Base-by-base conservation (phyloP, 208 protist species). In the Trichomonas vaginalis region DNA sequence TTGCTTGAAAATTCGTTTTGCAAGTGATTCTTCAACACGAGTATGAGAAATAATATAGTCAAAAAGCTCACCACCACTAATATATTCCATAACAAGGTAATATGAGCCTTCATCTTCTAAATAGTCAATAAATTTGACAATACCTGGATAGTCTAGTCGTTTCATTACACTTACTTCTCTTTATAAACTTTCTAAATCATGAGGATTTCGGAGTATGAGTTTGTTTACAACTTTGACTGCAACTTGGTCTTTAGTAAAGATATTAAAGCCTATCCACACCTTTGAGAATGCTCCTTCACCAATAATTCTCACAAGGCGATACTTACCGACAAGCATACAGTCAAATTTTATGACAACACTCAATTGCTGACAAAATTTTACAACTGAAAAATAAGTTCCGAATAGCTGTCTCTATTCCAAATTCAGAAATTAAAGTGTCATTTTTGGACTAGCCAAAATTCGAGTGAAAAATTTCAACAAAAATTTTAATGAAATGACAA, bases 141-240 rank as follows among this genome's bases (percentile, higher is more conserved):
- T 96, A 70, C 97, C 97, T 4, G 96, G 96, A 49, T 97, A 96
- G 37, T 80, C 82, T 4, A 98, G 48, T 83, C 96, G 87, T 95
- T 97, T 96, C n/a, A 97, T 79, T 39, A 97, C 96, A 48, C 96
- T 95, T 46, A 97, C 97, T 95, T 97, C 97, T 51, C 97, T 95
- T 46, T 61, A 83, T n/a, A 97, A 92, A n/a, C 95, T 90, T 95
- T 97, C 96, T 35, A 97, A 40, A 92, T 97, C 96, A 61, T 92
- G 61, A 32, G 92, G 95, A 70, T 97, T 88, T 40, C 47, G 95
- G 35, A 97, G 96, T 42, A 45, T 40, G 8, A 83, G 49, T 96
- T 97, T 97, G 48, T 97, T 95, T 17, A 98, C 82, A 39, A 98
- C 96, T 86, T 98, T 98, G 0, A 97, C 96, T 45, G 97, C 97